A percentile compares a stretch with the other conserved stretches of the same genome.
phyloP scores from a whole-genome alignment of 2,329 filamentous ascomycete genomes.

The Metarhizium anisopliae region DNA sequence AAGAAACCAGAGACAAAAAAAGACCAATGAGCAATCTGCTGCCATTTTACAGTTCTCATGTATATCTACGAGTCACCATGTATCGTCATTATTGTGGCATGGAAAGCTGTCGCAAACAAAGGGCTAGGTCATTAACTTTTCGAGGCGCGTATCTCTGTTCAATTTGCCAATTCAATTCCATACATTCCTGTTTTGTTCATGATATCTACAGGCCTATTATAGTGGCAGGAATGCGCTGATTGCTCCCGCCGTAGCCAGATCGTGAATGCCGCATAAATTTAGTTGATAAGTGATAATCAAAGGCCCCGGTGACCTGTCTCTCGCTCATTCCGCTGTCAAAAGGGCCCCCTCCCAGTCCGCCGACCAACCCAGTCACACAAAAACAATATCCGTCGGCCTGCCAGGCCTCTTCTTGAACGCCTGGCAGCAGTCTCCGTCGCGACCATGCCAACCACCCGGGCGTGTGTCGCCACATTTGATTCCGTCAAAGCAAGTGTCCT shows the following conservation, averaged over 20 bases:
- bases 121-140: background rate
- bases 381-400: background rate
- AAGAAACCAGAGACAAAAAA: conserved; percentile 39
- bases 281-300: conserved; percentile 11
- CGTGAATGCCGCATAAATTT: conserved; percentile 13
- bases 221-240: background rate
- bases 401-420: conserved; percentile 12
- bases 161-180: background rate
- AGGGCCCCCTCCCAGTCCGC: background rate
- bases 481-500: conserved; percentile 1
- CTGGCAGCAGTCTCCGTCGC: conserved; percentile 18
- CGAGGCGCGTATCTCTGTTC: background rate
- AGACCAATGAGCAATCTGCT: conserved; percentile 24
- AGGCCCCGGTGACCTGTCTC: conserved; percentile 4
- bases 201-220: conserved; percentile 9
- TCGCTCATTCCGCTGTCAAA: conserved; percentile 3
- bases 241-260: conserved; percentile 5
- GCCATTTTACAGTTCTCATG: background rate
- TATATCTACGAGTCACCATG: background rate
- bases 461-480: conserved; percentile 15
- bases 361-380: background rate
- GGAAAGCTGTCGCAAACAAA: background rate
- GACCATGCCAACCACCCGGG: conserved; percentile 14
- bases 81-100: background rate
- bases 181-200: conserved; percentile 5